A percentile compares a stretch with the other conserved stretches of the same genome.
These are phyloP conservation scores for Tylopilus sp. DNA, from an alignment of 768 basidiomycete species.

Conservation along the genomic window DNA sequence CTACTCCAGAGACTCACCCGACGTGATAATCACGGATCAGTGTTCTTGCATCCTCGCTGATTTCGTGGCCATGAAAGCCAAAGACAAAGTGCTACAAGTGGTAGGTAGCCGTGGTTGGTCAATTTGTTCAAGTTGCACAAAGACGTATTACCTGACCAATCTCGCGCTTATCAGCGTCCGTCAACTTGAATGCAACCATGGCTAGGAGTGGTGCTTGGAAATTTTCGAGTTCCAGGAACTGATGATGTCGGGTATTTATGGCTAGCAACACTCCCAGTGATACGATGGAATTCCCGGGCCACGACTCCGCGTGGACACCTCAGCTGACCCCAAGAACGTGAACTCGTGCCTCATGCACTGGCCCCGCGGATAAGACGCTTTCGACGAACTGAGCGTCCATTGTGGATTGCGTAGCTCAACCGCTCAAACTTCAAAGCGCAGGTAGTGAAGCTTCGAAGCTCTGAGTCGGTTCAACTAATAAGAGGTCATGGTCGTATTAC, in stretches of 20 bases:
- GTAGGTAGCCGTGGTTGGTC: neutral
- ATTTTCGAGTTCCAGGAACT: neutral
- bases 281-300: neutral
- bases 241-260: neutral
- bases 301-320: neutral
- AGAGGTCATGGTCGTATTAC: no score
- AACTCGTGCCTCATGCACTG: no score
- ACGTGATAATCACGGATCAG: slow-evolving; percentile 63
- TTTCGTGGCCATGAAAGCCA: slow-evolving; percentile 60
- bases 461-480: no score
- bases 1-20: slow-evolving; percentile 35
- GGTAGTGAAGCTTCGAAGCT: no score
- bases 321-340: neutral
- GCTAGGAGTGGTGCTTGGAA: neutral
- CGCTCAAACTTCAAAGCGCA: no score
- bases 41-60: slow-evolving; percentile 47
- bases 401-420: no score
- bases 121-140: neutral
- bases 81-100: slow-evolving; percentile 62
- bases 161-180: slow-evolving; percentile 39
- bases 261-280: neutral
- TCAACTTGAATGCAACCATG: slow-evolving; percentile 23
- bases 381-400: no score
- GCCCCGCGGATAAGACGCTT: no score
- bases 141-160: slow-evolving; percentile 40